A percentile compares a stretch with the other conserved stretches of the same genome.
phyloP scores from a whole-genome alignment of 2,329 filamentous ascomycete species.

The Magnaporthales sp. region DNA sequence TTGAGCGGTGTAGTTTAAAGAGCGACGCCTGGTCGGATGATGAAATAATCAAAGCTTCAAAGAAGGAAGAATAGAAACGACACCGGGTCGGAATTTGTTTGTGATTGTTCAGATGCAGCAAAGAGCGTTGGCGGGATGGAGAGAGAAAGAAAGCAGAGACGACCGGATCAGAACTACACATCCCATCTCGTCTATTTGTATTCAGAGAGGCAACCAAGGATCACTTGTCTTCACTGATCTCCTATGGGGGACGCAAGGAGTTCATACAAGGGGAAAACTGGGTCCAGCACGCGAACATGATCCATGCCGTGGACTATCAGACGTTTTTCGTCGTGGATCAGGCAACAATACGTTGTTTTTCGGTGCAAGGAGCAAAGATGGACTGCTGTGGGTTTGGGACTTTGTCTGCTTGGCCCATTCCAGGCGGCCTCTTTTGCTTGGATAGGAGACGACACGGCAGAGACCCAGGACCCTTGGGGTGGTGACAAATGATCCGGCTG shows the following conservation, averaged over 20 bases:
- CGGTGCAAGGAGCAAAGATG: background rate
- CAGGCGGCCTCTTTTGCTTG: background rate
- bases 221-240: background rate
- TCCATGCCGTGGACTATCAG: background rate
- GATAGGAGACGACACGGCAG: background rate
- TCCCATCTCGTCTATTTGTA: background rate
- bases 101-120: background rate
- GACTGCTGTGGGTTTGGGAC: background rate
- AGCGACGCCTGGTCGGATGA: conserved; percentile 6
- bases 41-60: background rate
- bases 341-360: background rate
- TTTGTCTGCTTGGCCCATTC: background rate
- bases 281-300: background rate
- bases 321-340: background rate
- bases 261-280: background rate
- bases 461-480: background rate
- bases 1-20: background rate
- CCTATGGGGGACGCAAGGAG: background rate
- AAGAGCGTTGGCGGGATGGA: conserved; percentile 1
- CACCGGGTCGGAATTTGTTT: conserved; percentile 6
- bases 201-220: background rate
- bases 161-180: background rate
- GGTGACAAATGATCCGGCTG: background rate
- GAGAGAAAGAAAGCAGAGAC: background rate
- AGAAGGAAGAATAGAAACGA: conserved; percentile 2